Evolutionary conservation across 2,329 filamentous ascomycete species (phyloP), one percentile per base, ranked within the genome.

Genomic region (Fusarium tuaranense): DNA sequence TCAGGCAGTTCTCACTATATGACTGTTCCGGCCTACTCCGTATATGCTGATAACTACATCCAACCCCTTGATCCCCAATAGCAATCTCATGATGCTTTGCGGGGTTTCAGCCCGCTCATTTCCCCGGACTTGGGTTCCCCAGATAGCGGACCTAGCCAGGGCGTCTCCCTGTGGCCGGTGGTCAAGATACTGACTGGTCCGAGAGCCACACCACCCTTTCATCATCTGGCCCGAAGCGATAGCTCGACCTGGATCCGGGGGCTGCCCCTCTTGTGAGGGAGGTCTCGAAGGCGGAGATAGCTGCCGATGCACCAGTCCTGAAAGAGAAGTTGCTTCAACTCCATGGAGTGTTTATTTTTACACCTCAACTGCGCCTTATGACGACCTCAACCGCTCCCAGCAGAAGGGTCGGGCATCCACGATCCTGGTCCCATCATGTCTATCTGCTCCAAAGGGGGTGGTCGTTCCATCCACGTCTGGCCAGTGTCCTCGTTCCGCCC

Each of bases 391-490:
- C 60, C 41, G 18, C 38, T 41, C 27, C 46, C 57, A 41, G 66
- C 41, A 27, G 66, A 36, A 46, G 38, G 46, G 57, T 30, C 39
- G 12, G 63, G 63, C 16, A 65, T 67, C 80, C 79, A 82, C 59
- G 69, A 65, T 58, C 68, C 75, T 44, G 73, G 34, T 18, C 66
- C 70, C 73, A 80, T 77, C 64, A 78, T 73, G 38, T 80, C 72
- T 65, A 81, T 66, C 39, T 78, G 71, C 32, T 79, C 78, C 60
- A 81, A 65, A 20, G 74, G 57, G 5, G 73, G 75, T 25, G 77
- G 63, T 30, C 78, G 75, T 70, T 81, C 81, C 61, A 78, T 75
- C 80, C 81, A 82, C 7, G 79, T 77, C 61, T 78, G 78, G 16
- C 77, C 77, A 10, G 78, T 75, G 13, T 75, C 79, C 53, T 77